Conservation (phyloP, 2,329 filamentous ascomycete species). For the Colletotrichum gigasporum region DNA sequence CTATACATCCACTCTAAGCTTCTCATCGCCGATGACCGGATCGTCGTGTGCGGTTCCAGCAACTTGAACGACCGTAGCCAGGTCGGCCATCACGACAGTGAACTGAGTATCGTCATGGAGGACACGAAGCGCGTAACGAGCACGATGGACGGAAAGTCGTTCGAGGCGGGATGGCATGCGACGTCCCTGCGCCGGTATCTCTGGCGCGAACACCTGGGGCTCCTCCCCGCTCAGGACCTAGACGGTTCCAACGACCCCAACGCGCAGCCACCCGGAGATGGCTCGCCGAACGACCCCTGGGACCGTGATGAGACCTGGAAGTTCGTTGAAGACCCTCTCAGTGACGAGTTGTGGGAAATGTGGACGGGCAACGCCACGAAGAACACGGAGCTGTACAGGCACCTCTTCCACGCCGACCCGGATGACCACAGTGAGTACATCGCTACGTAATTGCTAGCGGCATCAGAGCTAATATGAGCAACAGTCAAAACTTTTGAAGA, state of each 20-base stretch:
- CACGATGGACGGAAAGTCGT: constrained; percentile 81
- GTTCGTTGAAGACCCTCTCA: constrained; percentile 77
- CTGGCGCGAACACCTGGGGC: constrained; percentile 90
- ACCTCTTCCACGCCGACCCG: constrained; percentile 87
- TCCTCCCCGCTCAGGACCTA: constrained; percentile 78
- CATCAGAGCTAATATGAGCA: constrained; percentile 26
- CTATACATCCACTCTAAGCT: constrained; percentile 95
- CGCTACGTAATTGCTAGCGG: background rate
- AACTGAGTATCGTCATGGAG: constrained; percentile 89
- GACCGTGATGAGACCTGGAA: constrained; percentile 69
- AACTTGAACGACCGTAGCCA: constrained; percentile 95
- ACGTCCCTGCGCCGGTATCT: constrained; percentile 82
- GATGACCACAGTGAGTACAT: constrained; percentile 76
- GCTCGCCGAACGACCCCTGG: constrained; percentile 71
- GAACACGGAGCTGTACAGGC: constrained; percentile 81
- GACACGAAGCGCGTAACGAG: constrained; percentile 78
- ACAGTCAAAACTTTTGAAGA: constrained; percentile 87
- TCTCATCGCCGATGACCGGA: constrained; percentile 86
- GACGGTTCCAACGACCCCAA: constrained; percentile 75
- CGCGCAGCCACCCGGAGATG: constrained; percentile 74
- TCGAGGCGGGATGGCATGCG: constrained; percentile 82
- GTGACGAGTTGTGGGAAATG: constrained; percentile 71
- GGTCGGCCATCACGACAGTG: constrained; percentile 88
- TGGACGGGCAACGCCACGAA: constrained; percentile 76
- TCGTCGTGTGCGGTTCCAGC: constrained; percentile 85